A percentile compares a stretch with the other conserved stretches of the same genome.
phyloP scores from a whole-genome alignment of 2,329 filamentous ascomycete species.

The Colletotrichum spinosum region DNA sequence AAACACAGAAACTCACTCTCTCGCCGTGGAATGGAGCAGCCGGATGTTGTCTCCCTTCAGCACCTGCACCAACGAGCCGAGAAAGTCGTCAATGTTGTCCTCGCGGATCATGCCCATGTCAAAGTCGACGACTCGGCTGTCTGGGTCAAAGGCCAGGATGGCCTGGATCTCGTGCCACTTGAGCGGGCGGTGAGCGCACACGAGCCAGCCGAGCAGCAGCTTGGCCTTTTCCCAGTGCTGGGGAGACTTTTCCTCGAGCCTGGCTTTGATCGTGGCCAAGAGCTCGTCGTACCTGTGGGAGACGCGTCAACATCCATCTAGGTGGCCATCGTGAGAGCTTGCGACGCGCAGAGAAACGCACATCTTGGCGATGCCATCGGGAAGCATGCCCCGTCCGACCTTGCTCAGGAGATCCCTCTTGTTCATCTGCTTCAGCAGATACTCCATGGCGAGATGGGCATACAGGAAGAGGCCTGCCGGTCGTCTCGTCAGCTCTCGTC shows the following conservation, averaged over 20 bases:
- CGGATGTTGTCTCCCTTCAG: constrained; percentile 46
- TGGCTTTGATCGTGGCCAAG: constrained; percentile 34
- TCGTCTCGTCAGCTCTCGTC: neutral
- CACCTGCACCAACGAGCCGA: constrained; percentile 52
- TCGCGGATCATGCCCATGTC: constrained; percentile 37
- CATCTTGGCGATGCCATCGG: constrained; percentile 6
- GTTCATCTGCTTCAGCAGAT: constrained; percentile 41
- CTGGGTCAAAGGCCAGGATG: constrained; percentile 44
- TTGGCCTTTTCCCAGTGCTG: constrained; percentile 42
- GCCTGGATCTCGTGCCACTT: constrained; percentile 56
- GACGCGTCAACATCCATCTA: too few relatives aligned
- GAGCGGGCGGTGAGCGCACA: constrained; percentile 52
- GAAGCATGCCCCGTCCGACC: constrained; percentile 36
- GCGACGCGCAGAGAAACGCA: neutral
- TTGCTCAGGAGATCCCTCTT: constrained; percentile 39
- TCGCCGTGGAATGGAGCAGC: constrained; percentile 53
- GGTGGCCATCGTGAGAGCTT: too few relatives aligned
- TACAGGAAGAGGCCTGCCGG: constrained; percentile 47
- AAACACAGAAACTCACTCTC: constrained; percentile 42
- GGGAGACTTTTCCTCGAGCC: constrained; percentile 1
- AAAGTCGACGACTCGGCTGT: constrained; percentile 38
- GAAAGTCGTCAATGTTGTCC: constrained; percentile 45
- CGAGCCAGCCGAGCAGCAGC: constrained; percentile 53
- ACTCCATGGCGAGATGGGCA: constrained; percentile 45
- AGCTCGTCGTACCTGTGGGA: constrained; percentile 45